phyloP scores from a whole-genome alignment of 2,329 filamentous ascomycete species.

The Zymoseptoria crescenta region DNA sequence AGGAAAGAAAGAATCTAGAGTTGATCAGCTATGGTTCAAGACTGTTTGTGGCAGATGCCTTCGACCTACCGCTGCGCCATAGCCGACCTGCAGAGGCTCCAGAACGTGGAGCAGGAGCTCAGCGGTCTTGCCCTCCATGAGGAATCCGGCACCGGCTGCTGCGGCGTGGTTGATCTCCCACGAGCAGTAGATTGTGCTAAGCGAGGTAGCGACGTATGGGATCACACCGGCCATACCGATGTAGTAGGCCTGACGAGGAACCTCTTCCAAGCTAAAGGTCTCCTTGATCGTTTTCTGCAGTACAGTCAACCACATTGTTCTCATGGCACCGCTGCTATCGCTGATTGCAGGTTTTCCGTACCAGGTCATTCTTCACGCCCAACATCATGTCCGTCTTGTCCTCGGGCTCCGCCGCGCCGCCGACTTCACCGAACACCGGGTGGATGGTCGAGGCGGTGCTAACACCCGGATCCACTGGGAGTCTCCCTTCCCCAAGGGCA shows the following conservation, averaged over 20 bases:
- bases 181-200: slow-evolving; percentile 72
- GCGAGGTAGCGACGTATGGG: slow-evolving; percentile 70
- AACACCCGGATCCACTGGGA: slow-evolving; percentile 55
- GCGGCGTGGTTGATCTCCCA: slow-evolving; percentile 71
- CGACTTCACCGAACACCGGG: slow-evolving; percentile 35
- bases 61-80: slow-evolving; percentile 67
- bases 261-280: slow-evolving; percentile 40
- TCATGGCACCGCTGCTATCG: too few relatives aligned
- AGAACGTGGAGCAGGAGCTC: slow-evolving; percentile 63
- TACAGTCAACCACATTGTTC: slow-evolving; percentile 8
- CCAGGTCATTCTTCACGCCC: slow-evolving; percentile 34
- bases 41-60: not conserved
- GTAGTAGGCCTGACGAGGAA: slow-evolving; percentile 42
- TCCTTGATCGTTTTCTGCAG: slow-evolving; percentile 37
- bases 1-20: slow-evolving; percentile 80
- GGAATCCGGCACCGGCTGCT: slow-evolving; percentile 51
- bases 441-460: slow-evolving; percentile 48
- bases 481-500: slow-evolving; percentile 45
- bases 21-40: not conserved
- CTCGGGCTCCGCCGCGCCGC: slow-evolving; percentile 24
- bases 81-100: slow-evolving; percentile 83
- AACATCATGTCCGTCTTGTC: slow-evolving; percentile 40
- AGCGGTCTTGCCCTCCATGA: slow-evolving; percentile 65
- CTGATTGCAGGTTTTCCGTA: slow-evolving; percentile 12
- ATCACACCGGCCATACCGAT: slow-evolving; percentile 45